Base-by-base conservation (phyloP, 192 early-diverging fungal genomes). In the Geranomyces michiganensis region DNA sequence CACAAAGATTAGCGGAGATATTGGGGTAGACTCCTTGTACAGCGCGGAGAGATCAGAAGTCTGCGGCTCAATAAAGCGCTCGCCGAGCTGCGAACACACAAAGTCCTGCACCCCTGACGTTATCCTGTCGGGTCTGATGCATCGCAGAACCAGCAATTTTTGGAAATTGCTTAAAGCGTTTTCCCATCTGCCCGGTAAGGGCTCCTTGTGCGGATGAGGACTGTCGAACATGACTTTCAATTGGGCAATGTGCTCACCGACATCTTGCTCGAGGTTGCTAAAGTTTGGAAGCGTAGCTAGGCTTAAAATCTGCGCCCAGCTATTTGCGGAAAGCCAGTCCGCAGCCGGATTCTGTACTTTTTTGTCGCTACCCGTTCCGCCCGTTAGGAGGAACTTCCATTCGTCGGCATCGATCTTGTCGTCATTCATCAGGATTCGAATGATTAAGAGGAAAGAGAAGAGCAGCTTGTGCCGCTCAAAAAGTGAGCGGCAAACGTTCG, bases 391-490 rank as follows among this genome's bases (percentile, higher is more conserved):
- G 77, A 87, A 89, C 66, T 76, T 79, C 82, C 83, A 84, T 65
- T 89, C 87, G 47, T 83, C 83, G 30, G 66, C 53, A 65, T 87
- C 83, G 61, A 89, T 80, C 62, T 85, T 77, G 61, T 84, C 77
- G 14, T 84, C 81, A 64, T 87, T 82, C 82, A 85, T 88, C 68
- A 85, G 62, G 41, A 89, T 88, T 26, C 87, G 65, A 24, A 88
- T 82, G 32, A 74, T 80, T 13, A 89, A 72, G 48, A 87, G 64
- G 75, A 89, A 89, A 1, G 82, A 82, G 71, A 84, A 89, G 22
- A 88, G 69, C 27, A 89, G 78, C 75, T 89, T 89, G 71, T 89
- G 85, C 59, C 87, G 85, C 70, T 89, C 87, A 73, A 89, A 89
- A 27, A 89, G 66, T 10, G 82, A 84, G 19, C 87, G 74, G 59